Conservation (phyloP, 2,329 filamentous ascomycete species). For the Myotisia sp. region DNA sequence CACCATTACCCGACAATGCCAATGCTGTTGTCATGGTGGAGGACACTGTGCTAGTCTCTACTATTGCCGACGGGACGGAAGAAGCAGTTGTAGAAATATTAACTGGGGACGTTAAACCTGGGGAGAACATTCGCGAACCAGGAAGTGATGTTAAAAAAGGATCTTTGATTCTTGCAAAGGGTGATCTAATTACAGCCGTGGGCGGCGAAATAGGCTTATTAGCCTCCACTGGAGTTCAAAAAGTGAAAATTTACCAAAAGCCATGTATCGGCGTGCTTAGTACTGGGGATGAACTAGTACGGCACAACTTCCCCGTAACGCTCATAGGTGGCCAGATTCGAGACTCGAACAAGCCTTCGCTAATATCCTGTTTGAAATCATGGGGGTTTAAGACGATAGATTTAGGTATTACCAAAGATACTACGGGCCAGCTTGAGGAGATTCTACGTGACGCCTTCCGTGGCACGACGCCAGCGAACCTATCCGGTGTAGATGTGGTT, state of each 20-base stretch:
- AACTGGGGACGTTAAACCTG: constrained; percentile 56
- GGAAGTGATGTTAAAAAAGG: constrained; percentile 71
- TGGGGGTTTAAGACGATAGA: constrained; percentile 71
- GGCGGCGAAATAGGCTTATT: constrained; percentile 87
- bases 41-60: constrained; percentile 63
- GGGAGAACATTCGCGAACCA: constrained; percentile 81
- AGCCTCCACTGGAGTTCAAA: constrained; percentile 62
- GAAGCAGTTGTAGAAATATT: constrained; percentile 81
- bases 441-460: constrained; percentile 61
- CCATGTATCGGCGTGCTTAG: constrained; percentile 77
- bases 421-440: constrained; percentile 56
- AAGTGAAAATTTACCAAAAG: constrained; percentile 58
- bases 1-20: constrained; percentile 73
- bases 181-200: constrained; percentile 68
- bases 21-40: constrained; percentile 95
- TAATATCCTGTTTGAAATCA: constrained; percentile 61
- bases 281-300: constrained; percentile 86
- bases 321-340: constrained; percentile 72
- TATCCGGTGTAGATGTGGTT: constrained; percentile 53
- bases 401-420: constrained; percentile 57
- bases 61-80: constrained; percentile 66
- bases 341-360: constrained; percentile 80
- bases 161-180: constrained; percentile 55
- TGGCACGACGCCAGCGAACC: constrained; percentile 20
- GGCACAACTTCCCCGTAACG: constrained; percentile 45